Evolutionary conservation across 1,284 basidiomycete genomes (phyloP).

Genomic region (Termitomyces sp.): DNA sequence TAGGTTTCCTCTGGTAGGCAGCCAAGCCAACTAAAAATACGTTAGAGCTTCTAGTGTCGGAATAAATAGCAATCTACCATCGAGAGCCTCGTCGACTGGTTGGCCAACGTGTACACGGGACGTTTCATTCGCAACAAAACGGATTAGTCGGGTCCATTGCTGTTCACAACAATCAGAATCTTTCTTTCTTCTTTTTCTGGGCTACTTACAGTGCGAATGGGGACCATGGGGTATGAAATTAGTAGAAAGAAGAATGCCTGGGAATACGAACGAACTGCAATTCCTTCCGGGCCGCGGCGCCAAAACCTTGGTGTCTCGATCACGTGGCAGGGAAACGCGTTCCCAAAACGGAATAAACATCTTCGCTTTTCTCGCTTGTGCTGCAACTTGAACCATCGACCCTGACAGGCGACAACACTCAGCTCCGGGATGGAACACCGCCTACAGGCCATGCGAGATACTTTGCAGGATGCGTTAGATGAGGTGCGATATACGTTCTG

Average conservation of each 20-base stretch:
- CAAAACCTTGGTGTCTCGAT: slow-evolving; percentile 8
- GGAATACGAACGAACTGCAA: background rate
- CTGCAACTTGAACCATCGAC: slow-evolving; percentile 12
- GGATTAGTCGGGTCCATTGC: slow-evolving; percentile 79
- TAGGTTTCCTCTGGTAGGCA: slow-evolving; percentile 41
- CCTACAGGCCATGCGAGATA: slow-evolving; percentile 33
- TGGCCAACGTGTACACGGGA: slow-evolving; percentile 71
- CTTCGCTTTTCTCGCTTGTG: background rate
- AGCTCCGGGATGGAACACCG: slow-evolving; percentile 19
- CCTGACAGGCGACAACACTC: slow-evolving; percentile 4
- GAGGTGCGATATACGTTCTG: slow-evolving; percentile 38
- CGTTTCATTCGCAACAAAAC: slow-evolving; percentile 79
- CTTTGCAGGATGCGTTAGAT: slow-evolving; percentile 59
- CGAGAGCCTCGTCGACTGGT: slow-evolving; percentile 51
- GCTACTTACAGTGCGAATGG: slow-evolving; percentile 11
- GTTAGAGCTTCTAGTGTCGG: background rate
- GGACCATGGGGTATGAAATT: slow-evolving; percentile 7
- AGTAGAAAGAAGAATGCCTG: background rate
- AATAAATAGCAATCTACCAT: background rate
- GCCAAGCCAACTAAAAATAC: slow-evolving; percentile 59
- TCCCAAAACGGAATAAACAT: slow-evolving; percentile 17
- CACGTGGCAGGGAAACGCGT: slow-evolving; percentile 16
- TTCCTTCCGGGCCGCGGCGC: background rate
- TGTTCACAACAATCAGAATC: slow-evolving; percentile 21
- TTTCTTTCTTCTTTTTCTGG: background rate